Evolutionary conservation across 163 green algal species (phyloP), one percentile per base, ranked within the genome.

Genomic region (Botryococcus braunii): DNA sequence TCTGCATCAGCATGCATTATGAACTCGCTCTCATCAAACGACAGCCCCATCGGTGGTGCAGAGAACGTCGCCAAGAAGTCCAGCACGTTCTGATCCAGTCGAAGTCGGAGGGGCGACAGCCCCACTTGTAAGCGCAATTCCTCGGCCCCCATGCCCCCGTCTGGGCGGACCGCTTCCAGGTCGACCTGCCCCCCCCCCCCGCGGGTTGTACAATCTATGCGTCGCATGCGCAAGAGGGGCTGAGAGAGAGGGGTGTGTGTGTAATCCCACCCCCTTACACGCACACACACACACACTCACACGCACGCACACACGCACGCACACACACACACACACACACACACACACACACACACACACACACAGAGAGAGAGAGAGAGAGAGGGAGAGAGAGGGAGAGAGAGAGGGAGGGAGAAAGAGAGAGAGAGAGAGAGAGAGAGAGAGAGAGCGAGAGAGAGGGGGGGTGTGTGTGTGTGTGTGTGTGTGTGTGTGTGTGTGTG

Each of bases 11-110:
- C n/a, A n/a, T n/a, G n/a, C n/a, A n/a, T n/a, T n/a, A n/a, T n/a
- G n/a, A n/a, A n/a, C n/a, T n/a, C n/a, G n/a, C n/a, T n/a, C n/a
- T n/a, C n/a, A n/a, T n/a, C n/a, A n/a, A n/a, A n/a, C n/a, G n/a
- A n/a, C n/a, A n/a, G n/a, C n/a, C n/a, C n/a, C n/a, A n/a, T n/a
- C n/a, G n/a, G n/a, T n/a, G n/a, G n/a, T n/a, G n/a, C n/a, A n/a
- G n/a, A n/a, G n/a, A n/a, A n/a, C n/a, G n/a, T n/a, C n/a, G n/a
- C 62, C 6, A 87, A 62, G 68, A 89, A 88, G 13, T 56, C 40
- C 8, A 88, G 43, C 5, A 82, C 61, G 21, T 73, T 71, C 69
- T 85, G 79, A 59, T 88, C 78, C 8, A 90, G 62, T 38, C 72
- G 62, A 43, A 90, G 48, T 56, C 74, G 66, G 40, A 90, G 48